Conservation (phyloP, 2,329 filamentous ascomycete species). For the Fusarium tuaranense region DNA sequence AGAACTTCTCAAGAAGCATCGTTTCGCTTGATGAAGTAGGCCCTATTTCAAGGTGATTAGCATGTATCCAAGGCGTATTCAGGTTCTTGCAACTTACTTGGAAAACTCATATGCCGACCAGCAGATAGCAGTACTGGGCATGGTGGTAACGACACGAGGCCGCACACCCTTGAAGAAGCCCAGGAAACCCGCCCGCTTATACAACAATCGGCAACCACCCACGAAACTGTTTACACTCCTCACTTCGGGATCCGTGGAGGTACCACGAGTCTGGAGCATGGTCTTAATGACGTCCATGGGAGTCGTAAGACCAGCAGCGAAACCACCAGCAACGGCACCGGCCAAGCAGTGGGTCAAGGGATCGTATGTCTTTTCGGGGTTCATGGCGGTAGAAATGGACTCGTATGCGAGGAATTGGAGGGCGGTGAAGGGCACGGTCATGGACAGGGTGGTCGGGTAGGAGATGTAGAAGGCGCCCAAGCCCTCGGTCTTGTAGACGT, state of each 20-base stretch:
- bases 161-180: constrained; percentile 96
- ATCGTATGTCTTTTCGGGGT: constrained; percentile 87
- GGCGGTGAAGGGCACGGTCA: constrained; percentile 98
- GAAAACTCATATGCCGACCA: constrained; percentile 84
- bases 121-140: constrained; percentile 99
- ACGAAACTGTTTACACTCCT: constrained; percentile 85
- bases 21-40: constrained; percentile 71
- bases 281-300: constrained; percentile 99
- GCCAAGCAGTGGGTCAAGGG: constrained; percentile 94
- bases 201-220: constrained; percentile 84
- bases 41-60: constrained; percentile 52
- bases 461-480: constrained; percentile 96
- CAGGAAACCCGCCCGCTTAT: constrained; percentile 82
- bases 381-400: constrained; percentile 93
- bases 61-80: not conserved
- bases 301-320: constrained; percentile 93
- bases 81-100: constrained; percentile 63
- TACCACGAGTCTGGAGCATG: constrained; percentile 91
- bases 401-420: constrained; percentile 98
- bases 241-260: constrained; percentile 82
- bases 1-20: constrained; percentile 50
- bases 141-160: constrained; percentile 92
- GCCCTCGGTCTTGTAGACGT: constrained; percentile 89
- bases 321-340: constrained; percentile 90
- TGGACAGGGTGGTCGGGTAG: constrained; percentile 96